These are phyloP conservation scores for Lodderomyces metapsilosis DNA, from an alignment of 1,139 yeast genomes.

Conservation along the genomic window DNA sequence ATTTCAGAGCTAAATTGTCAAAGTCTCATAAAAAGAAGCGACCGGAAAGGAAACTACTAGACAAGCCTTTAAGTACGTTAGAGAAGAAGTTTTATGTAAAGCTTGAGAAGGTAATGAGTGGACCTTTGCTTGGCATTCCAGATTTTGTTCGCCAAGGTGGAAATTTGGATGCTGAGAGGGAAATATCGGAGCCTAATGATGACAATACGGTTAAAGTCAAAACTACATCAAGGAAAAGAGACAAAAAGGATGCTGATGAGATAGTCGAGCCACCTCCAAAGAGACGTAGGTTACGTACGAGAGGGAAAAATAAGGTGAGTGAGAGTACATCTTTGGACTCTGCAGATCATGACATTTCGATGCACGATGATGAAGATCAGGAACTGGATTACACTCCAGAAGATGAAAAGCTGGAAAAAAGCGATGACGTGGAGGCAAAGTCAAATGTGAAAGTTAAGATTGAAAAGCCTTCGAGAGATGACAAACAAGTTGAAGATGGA, in stretches of 20 bases:
- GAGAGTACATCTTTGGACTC: background rate
- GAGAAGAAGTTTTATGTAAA: constrained; percentile 21
- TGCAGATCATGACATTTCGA: background rate
- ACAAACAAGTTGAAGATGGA: background rate
- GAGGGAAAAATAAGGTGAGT: background rate
- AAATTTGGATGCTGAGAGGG: no score
- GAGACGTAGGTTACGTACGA: background rate
- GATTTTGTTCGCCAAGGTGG: background rate
- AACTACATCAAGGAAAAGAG: background rate
- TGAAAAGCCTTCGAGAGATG: constrained; percentile 2
- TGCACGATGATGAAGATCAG: constrained; percentile 2
- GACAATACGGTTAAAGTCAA: no score
- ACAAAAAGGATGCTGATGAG: background rate
- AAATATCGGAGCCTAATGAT: no score
- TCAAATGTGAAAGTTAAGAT: background rate
- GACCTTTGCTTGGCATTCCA: constrained; percentile 16
- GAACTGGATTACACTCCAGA: background rate
- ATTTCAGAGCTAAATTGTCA: constrained; percentile 5
- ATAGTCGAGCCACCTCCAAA: background rate
- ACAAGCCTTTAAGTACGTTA: constrained; percentile 15
- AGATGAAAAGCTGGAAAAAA: background rate
- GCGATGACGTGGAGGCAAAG: background rate
- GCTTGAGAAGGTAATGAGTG: constrained; percentile 27
- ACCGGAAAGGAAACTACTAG: constrained; percentile 7
- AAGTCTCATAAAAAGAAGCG: constrained; percentile 12